Percentiles rank a stretch among this genome's conserved stretches.
These are phyloP conservation scores for Malus hybrid DNA, from an alignment of 331 rosid genomes.

Conservation along the genomic window DNA sequence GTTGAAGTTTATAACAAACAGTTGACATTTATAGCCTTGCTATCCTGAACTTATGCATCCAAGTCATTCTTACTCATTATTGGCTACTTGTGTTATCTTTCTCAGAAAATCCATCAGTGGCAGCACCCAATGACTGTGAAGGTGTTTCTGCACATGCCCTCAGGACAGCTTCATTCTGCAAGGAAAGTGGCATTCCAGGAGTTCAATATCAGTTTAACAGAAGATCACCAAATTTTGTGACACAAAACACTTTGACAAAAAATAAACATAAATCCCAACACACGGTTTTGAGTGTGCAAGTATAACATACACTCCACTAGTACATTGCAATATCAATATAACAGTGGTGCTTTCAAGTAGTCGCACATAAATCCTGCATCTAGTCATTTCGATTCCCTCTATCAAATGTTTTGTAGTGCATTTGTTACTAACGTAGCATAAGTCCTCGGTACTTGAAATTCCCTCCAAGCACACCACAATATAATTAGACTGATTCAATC, in stretches of 20 bases:
- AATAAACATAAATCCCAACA: neutral
- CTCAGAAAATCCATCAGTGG: conserved; percentile 12
- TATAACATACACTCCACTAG: neutral
- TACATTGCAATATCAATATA: neutral
- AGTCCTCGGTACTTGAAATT: neutral
- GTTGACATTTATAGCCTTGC: neutral
- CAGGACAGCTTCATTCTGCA: conserved; percentile 80
- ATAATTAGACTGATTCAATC: neutral
- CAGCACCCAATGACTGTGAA: conserved; percentile 28
- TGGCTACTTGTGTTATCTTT: conserved; percentile 8
- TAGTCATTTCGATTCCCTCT: neutral
- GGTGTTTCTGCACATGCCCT: conserved; percentile 69
- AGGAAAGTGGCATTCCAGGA: neutral
- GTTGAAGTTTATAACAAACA: neutral
- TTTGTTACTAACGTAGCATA: neutral
- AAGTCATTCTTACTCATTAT: conserved; percentile 13
- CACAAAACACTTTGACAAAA: neutral
- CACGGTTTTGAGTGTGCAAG: neutral
- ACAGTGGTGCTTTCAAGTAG: neutral
- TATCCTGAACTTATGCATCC: neutral
- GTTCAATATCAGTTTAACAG: neutral
- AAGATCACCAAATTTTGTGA: neutral
- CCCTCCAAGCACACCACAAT: neutral
- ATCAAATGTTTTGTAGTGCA: neutral
- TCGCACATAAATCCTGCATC: neutral